phyloP scores from a whole-genome alignment of 805 yeast genomes.

The Kluyveromyces aestuarii region DNA sequence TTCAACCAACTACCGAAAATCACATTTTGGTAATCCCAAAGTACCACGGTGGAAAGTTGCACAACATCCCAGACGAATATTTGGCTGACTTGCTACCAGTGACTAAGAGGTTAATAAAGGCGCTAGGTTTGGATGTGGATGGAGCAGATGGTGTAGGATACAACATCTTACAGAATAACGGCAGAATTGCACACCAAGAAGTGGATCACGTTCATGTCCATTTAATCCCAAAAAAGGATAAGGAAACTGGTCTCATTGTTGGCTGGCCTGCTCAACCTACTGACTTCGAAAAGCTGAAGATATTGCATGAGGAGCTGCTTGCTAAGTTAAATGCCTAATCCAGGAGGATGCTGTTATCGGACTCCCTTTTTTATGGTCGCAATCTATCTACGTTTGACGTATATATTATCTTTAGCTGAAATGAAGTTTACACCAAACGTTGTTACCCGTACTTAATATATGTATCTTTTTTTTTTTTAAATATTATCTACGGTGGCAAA shows the following conservation, averaged over 20 bases:
- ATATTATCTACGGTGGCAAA: neutral
- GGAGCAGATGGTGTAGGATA: constrained; percentile 60
- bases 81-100: constrained; percentile 80
- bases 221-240: constrained; percentile 79
- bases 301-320: constrained; percentile 51
- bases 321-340: constrained; percentile 30
- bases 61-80: constrained; percentile 87
- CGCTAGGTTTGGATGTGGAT: constrained; percentile 54
- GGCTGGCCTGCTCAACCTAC: constrained; percentile 93
- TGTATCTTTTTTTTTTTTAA: no score
- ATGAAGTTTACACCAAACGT: neutral
- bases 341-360: neutral
- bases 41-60: constrained; percentile 86
- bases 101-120: constrained; percentile 75
- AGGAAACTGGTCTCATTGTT: constrained; percentile 65
- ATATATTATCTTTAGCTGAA: neutral
- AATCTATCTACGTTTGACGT: neutral
- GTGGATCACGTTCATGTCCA: constrained; percentile 97
- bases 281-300: constrained; percentile 62
- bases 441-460: neutral
- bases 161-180: constrained; percentile 88
- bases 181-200: constrained; percentile 88
- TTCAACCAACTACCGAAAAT: constrained; percentile 85
- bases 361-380: neutral
- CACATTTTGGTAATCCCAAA: constrained; percentile 90